Percentiles rank a stretch among this genome's conserved stretches.
Evolutionary conservation across 1,284 basidiomycete genomes (phyloP).

Genomic region (Gomphus bonarii): DNA sequence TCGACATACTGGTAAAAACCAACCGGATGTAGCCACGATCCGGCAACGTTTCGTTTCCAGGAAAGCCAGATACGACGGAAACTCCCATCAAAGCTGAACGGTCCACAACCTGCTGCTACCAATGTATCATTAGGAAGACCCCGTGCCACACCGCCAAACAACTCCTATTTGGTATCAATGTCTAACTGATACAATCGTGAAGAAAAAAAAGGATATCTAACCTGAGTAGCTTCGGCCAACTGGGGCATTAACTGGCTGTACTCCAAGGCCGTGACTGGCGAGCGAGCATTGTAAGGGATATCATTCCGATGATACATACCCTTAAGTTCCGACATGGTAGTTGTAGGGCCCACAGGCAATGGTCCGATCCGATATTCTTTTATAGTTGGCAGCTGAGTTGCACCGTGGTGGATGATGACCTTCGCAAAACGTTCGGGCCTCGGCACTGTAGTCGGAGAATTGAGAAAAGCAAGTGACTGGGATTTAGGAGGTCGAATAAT

Average conservation of each 20-base stretch:
- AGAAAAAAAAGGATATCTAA: conserved; percentile 17
- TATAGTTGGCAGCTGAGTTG: conserved; percentile 29
- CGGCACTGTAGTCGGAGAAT: conserved; percentile 19
- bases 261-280: conserved; percentile 27
- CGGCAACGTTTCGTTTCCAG: conserved; percentile 38
- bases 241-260: no score
- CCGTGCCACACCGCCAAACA: conserved; percentile 30
- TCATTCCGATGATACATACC: conserved; percentile 40
- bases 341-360: conserved; percentile 32
- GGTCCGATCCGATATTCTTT: conserved; percentile 49
- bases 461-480: conserved; percentile 38
- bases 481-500: conserved; percentile 37
- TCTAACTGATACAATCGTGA: conserved; percentile 11
- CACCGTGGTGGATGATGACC: conserved; percentile 45
- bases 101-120: conserved; percentile 32
- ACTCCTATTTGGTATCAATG: conserved; percentile 24
- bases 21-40: conserved; percentile 42
- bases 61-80: conserved; percentile 46
- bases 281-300: conserved; percentile 42
- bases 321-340: conserved; percentile 29
- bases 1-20: conserved; percentile 52
- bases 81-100: conserved; percentile 48
- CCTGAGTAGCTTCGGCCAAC: conserved; percentile 30
- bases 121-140: conserved; percentile 37
- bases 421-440: conserved; percentile 29